phyloP scores from a whole-genome alignment of 805 yeast genomes.

The Nakazawaea ernobii region DNA sequence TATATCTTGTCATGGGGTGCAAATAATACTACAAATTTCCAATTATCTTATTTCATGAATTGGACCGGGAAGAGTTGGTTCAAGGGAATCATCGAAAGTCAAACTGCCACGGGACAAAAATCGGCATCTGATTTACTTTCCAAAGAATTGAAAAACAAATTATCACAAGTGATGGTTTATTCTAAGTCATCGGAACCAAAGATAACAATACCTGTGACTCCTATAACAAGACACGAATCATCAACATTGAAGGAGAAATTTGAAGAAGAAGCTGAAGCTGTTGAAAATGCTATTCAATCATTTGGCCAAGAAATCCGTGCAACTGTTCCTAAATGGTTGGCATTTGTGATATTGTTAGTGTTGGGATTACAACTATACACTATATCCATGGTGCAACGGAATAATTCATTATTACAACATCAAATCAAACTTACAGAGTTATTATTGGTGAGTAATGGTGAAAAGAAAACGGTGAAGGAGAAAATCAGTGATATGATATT shows the following conservation, averaged over 20 bases:
- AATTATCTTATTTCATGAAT: constrained; percentile 66
- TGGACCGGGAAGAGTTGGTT: constrained; percentile 96
- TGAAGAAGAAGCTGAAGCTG: constrained; percentile 1
- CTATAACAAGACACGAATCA: not conserved
- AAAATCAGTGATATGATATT: not conserved
- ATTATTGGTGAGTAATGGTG: not conserved
- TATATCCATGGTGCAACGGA: constrained; percentile 17
- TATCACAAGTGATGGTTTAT: not conserved
- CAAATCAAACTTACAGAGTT: not conserved
- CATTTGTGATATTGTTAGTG: constrained; percentile 19
- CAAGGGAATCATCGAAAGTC: constrained; percentile 81
- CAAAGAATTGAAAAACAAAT: constrained; percentile 15
- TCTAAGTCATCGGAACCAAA: not conserved
- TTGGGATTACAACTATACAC: constrained; percentile 20
- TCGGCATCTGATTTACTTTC: constrained; percentile 44
- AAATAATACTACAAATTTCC: constrained; percentile 51
- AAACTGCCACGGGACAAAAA: constrained; percentile 75
- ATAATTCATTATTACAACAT: constrained; percentile 18
- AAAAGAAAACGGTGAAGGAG: not conserved
- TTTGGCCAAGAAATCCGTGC: constrained; percentile 15
- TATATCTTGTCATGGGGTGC: constrained; percentile 73
- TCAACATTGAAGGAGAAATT: constrained; percentile 1
- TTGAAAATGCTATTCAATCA: constrained; percentile 5
- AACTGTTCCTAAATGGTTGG: constrained; percentile 16
- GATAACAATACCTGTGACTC: not conserved